phyloP scores from a whole-genome alignment of 2,329 filamentous ascomycete species.

The Drechslerella stenobrocha region DNA sequence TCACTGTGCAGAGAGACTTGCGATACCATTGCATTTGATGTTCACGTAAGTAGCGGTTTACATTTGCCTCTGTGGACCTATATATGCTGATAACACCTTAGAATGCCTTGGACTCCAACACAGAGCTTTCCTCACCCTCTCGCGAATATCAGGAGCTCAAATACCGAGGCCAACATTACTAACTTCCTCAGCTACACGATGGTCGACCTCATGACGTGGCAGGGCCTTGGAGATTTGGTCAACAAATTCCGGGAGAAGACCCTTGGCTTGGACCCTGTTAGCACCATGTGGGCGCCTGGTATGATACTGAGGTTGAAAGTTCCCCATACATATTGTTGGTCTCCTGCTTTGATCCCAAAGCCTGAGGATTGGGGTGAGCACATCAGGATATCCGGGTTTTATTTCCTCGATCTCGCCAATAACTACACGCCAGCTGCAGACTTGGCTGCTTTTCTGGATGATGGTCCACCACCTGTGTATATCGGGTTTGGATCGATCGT shows the following conservation, averaged over 20 bases:
- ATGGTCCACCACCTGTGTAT: constrained; percentile 73
- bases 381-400: constrained; percentile 76
- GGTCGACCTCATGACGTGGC: constrained; percentile 91
- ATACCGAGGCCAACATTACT: constrained; percentile 73
- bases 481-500: constrained; percentile 85
- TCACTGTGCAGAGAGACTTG: constrained; percentile 74
- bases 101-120: constrained; percentile 88
- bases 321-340: constrained; percentile 92
- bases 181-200: constrained; percentile 83
- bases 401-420: constrained; percentile 70
- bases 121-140: constrained; percentile 83
- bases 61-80: not conserved
- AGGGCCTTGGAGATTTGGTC: constrained; percentile 86
- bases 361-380: constrained; percentile 74
- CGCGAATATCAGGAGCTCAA: constrained; percentile 76
- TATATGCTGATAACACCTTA: constrained; percentile 52
- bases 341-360: constrained; percentile 75
- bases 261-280: constrained; percentile 75
- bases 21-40: constrained; percentile 79
- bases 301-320: constrained; percentile 74
- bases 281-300: constrained; percentile 78
- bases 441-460: constrained; percentile 67
- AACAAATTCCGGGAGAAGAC: constrained; percentile 79
- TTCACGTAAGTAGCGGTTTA: constrained; percentile 69
- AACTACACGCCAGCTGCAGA: constrained; percentile 69